Conservation (phyloP, 2,329 filamentous ascomycete genomes). For the Monilinia vaccinii-corymbosi region DNA sequence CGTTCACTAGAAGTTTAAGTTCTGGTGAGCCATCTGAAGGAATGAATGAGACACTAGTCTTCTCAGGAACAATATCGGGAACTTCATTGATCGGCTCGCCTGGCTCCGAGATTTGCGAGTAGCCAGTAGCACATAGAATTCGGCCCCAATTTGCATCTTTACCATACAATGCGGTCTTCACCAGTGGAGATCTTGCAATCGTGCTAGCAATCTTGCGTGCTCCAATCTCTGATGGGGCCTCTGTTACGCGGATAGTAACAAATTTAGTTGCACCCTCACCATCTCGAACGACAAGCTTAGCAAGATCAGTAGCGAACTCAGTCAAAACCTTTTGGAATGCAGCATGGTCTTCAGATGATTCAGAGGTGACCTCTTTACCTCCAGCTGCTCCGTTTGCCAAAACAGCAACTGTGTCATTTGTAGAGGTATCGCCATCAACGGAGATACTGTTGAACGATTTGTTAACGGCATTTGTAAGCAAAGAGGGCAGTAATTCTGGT, state of each 20-base stretch:
- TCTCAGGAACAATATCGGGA: slow-evolving; percentile 54
- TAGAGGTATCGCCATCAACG: slow-evolving; percentile 93
- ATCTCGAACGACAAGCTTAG: slow-evolving; percentile 89
- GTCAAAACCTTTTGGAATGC: slow-evolving; percentile 65
- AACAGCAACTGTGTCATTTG: slow-evolving; percentile 90
- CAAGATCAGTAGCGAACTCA: slow-evolving; percentile 71
- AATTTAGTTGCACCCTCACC: slow-evolving; percentile 98
- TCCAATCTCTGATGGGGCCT: slow-evolving; percentile 58
- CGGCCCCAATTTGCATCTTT: slow-evolving; percentile 98
- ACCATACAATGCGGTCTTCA: slow-evolving; percentile 95
- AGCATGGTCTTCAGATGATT: slow-evolving; percentile 52
- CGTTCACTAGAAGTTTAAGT: slow-evolving; percentile 66
- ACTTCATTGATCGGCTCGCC: slow-evolving; percentile 50
- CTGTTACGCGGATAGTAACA: slow-evolving; percentile 78
- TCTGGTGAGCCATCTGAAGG: slow-evolving; percentile 69
- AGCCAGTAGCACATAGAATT: slow-evolving; percentile 89
- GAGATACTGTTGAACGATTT: slow-evolving; percentile 95
- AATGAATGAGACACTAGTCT: slow-evolving; percentile 70
- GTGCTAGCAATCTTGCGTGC: slow-evolving; percentile 75
- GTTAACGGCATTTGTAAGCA: slow-evolving; percentile 67
- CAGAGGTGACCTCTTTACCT: slow-evolving; percentile 50
- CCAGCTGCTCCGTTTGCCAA: slow-evolving; percentile 93
- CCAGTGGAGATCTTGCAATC: slow-evolving; percentile 84
- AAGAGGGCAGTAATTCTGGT: slow-evolving; percentile 52
- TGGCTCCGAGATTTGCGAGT: slow-evolving; percentile 55